Evolutionary conservation across 2,329 filamentous ascomycete genomes (phyloP).

Genomic region (Botrytis byssoidea): DNA sequence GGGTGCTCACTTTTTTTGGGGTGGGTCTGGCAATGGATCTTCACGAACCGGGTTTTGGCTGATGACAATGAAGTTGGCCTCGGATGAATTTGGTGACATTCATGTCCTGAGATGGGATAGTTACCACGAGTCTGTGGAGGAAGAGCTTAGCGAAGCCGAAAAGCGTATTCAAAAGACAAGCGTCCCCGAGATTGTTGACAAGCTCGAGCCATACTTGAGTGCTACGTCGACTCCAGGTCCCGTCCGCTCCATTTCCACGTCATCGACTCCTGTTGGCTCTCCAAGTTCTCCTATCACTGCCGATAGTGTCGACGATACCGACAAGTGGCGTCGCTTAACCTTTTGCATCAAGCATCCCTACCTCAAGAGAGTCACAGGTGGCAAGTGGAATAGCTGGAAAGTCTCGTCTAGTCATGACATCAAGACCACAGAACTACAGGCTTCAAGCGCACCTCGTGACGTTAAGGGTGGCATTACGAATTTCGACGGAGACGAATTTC

Average conservation of each 20-base stretch:
- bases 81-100: slow-evolving; percentile 37
- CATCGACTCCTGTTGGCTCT: neutral
- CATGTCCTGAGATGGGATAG: slow-evolving; percentile 55
- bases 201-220: slow-evolving; percentile 31
- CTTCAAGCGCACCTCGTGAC: slow-evolving; percentile 5
- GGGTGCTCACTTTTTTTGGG: slow-evolving; percentile 61
- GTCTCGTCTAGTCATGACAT: slow-evolving; percentile 55
- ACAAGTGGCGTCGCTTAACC: slow-evolving; percentile 54
- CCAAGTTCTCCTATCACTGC: slow-evolving; percentile 17
- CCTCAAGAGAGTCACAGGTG: slow-evolving; percentile 49
- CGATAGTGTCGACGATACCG: slow-evolving; percentile 33
- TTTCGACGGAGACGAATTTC: slow-evolving; percentile 46
- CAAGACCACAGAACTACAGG: slow-evolving; percentile 22
- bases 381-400: slow-evolving; percentile 47
- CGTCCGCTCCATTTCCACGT: neutral
- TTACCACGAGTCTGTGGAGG: slow-evolving; percentile 53
- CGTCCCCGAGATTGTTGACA: slow-evolving; percentile 32
- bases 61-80: slow-evolving; percentile 32
- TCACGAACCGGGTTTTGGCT: slow-evolving; percentile 59
- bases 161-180: slow-evolving; percentile 46
- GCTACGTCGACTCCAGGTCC: neutral
- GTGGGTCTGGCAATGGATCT: slow-evolving; percentile 49
- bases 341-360: slow-evolving; percentile 47
- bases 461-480: slow-evolving; percentile 34
- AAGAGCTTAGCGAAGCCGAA: slow-evolving; percentile 48